Conservation (phyloP, 352 stramenopile genomes). For the Phytophthora vignae region DNA sequence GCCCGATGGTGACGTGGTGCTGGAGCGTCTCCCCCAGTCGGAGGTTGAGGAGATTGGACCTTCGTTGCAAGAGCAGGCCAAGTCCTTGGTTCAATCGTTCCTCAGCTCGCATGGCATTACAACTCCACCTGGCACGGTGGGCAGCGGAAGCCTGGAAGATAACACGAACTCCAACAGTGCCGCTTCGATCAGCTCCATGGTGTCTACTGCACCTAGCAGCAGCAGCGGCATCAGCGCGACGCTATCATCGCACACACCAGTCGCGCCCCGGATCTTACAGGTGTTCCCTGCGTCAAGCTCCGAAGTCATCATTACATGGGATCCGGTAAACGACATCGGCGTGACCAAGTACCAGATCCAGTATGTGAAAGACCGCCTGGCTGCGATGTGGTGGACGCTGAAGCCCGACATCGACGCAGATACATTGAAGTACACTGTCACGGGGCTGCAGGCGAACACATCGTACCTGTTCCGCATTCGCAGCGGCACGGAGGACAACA, state of each 20-base stretch:
- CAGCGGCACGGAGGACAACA: slow-evolving; percentile 52
- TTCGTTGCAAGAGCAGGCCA: slow-evolving; percentile 71
- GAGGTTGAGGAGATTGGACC: slow-evolving; percentile 32
- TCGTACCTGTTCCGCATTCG: slow-evolving; percentile 81
- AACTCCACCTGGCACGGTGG: slow-evolving; percentile 25
- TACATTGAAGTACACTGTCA: slow-evolving; percentile 63
- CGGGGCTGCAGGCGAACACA: slow-evolving; percentile 66
- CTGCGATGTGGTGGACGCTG: slow-evolving; percentile 82
- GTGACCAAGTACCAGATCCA: slow-evolving; percentile 85
- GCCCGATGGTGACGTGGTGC: slow-evolving; percentile 56
- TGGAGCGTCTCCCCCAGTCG: slow-evolving; percentile 70
- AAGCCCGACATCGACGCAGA: slow-evolving; percentile 71
- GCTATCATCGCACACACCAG: slow-evolving; percentile 15
- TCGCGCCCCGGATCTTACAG: slow-evolving; percentile 62
- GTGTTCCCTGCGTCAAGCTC: slow-evolving; percentile 66
- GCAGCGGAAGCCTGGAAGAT: slow-evolving; percentile 14
- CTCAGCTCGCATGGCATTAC: slow-evolving; percentile 59
- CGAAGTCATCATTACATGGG: slow-evolving; percentile 80
- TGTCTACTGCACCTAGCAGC: slow-evolving; percentile 27
- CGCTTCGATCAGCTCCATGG: slow-evolving; percentile 29
- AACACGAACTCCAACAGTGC: slow-evolving; percentile 24
- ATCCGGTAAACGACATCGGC: slow-evolving; percentile 60
- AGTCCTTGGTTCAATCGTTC: slow-evolving; percentile 72
- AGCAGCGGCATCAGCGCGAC: slow-evolving; percentile 15
- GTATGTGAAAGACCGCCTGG: slow-evolving; percentile 80